Evolutionary conservation across 2,329 filamentous ascomycete genomes (phyloP).

Genomic region (Fusarium palustre): DNA sequence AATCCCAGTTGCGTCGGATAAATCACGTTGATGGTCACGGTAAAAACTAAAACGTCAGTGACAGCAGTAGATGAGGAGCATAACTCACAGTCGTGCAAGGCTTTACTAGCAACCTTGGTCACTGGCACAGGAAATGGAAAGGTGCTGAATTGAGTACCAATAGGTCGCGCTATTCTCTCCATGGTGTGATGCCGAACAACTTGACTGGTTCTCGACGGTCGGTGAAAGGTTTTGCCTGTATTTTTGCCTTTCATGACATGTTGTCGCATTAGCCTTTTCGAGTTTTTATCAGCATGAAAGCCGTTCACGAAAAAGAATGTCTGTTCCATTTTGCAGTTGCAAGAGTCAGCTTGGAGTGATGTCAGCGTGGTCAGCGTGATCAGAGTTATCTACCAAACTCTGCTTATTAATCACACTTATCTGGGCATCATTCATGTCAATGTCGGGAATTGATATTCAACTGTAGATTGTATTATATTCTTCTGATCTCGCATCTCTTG

Average conservation of each 20-base stretch:
- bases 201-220: background rate
- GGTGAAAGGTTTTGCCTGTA: slow-evolving; percentile 15
- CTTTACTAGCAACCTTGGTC: slow-evolving; percentile 3
- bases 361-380: slow-evolving; percentile 2
- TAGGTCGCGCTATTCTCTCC: slow-evolving; percentile 8
- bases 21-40: background rate
- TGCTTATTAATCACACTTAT: background rate
- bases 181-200: background rate
- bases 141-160: background rate
- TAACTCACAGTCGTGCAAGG: slow-evolving; percentile 15
- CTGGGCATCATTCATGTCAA: too few species aligned
- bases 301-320: slow-evolving; percentile 18
- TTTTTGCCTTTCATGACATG: slow-evolving; percentile 29
- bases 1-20: slow-evolving; percentile 17
- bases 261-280: slow-evolving; percentile 14
- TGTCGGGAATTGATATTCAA: too few species aligned
- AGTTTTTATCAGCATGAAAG: background rate
- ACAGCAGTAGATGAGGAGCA: fast-evolving
- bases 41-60: slow-evolving; percentile 8
- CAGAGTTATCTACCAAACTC: too few species aligned
- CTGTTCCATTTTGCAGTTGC: background rate
- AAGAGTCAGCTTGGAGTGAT: background rate
- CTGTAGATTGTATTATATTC: background rate
- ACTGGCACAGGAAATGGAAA: slow-evolving; percentile 14
- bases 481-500: too few species aligned